These are phyloP conservation scores for Corylus avellana DNA, from an alignment of 306 rosid genomes.

Conservation along the genomic window DNA sequence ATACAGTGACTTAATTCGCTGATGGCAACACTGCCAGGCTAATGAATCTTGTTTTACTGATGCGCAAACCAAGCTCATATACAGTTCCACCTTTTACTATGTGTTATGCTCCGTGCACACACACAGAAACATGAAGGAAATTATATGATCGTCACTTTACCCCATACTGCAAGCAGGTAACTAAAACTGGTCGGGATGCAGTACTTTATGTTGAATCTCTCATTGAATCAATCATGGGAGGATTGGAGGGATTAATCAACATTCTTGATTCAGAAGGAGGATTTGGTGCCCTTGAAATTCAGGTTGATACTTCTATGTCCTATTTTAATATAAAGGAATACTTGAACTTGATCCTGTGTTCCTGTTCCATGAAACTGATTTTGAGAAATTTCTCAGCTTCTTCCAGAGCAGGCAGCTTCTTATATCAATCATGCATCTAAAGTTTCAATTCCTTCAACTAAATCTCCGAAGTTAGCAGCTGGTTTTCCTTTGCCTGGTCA, in stretches of 20 bases:
- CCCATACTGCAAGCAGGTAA: constrained; percentile 66
- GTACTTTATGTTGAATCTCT: constrained; percentile 98
- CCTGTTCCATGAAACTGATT: constrained; percentile 37
- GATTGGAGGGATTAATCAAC: constrained; percentile 93
- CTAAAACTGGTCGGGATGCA: constrained; percentile 94
- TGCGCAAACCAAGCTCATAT: constrained; percentile 16
- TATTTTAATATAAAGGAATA: constrained; percentile 5
- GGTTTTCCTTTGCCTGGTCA: constrained; percentile 91
- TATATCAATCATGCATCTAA: constrained; percentile 84
- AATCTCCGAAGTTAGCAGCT: constrained; percentile 81
- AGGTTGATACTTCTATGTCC: constrained; percentile 53
- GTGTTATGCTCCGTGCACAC: constrained; percentile 2
- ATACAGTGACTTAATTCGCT: constrained; percentile 1
- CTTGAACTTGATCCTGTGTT: constrained; percentile 5
- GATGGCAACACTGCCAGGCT: constrained; percentile 11
- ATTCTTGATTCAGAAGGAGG: constrained; percentile 99
- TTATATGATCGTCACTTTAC: constrained; percentile 27
- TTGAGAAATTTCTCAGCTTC: constrained; percentile 67
- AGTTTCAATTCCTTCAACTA: constrained; percentile 63
- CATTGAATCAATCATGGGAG: constrained; percentile 98
- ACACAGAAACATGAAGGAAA: constrained; percentile 17
- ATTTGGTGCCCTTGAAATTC: constrained; percentile 93
- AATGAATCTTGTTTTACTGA: constrained; percentile 18
- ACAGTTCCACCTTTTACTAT: constrained; percentile 18
- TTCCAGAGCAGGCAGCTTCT: constrained; percentile 95